Evolutionary conservation across 2,329 filamentous ascomycete genomes (phyloP).

Genomic region (Talaromyces funiculosus): DNA sequence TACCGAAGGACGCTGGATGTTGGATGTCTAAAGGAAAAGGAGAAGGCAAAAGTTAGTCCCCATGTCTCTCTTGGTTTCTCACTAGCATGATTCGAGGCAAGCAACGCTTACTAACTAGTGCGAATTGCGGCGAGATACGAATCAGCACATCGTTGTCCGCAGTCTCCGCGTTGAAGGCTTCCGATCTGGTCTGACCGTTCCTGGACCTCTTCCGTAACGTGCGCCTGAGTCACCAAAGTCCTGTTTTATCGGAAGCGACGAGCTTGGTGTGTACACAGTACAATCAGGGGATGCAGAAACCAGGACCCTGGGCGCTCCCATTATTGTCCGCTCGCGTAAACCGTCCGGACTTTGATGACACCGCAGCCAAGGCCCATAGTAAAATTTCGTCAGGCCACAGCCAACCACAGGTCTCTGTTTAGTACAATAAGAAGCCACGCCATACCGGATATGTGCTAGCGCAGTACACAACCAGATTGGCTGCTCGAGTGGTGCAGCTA

Average conservation of each 20-base stretch:
- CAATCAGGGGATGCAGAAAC: neutral
- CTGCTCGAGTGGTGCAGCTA: neutral
- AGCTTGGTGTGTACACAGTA: too few species aligned
- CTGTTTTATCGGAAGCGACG: neutral
- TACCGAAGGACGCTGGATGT: neutral
- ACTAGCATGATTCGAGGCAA: constrained; percentile 2
- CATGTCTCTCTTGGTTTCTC: neutral
- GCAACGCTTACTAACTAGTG: constrained; percentile 3
- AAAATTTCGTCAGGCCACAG: neutral
- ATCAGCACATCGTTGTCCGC: neutral
- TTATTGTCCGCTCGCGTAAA: neutral
- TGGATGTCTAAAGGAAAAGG: constrained; percentile 1
- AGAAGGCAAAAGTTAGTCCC: neutral
- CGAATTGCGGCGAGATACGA: neutral
- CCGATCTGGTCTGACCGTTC: neutral
- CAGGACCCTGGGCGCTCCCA: neutral
- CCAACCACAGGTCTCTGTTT: neutral
- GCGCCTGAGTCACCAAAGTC: neutral
- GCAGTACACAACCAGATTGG: neutral
- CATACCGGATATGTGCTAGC: neutral
- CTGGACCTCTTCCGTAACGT: neutral
- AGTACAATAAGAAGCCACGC: neutral
- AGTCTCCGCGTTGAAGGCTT: neutral
- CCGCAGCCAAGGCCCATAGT: neutral
- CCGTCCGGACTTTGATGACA: neutral